Evolutionary conservation across 2,329 filamentous ascomycete genomes (phyloP).

Genomic region (Raffaelea albimanens): DNA sequence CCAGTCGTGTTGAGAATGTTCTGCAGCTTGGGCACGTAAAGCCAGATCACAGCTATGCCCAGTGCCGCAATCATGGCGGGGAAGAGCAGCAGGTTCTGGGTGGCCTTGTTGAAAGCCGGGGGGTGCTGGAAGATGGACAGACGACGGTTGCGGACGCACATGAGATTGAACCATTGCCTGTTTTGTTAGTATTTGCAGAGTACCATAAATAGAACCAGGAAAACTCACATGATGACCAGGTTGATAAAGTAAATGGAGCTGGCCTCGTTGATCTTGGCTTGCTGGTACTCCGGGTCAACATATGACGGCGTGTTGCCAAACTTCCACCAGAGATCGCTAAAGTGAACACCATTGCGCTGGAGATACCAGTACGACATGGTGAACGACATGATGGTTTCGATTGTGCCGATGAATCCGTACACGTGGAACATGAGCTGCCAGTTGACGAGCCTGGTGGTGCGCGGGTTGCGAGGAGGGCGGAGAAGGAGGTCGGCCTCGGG

Average conservation of each 20-base stretch:
- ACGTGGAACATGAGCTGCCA: conserved; percentile 63
- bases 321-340: conserved; percentile 53
- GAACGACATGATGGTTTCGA: conserved; percentile 51
- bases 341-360: conserved; percentile 53
- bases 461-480: conserved; percentile 57
- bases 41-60: conserved; percentile 59
- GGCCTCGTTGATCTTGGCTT: conserved; percentile 49
- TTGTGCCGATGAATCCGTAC: conserved; percentile 61
- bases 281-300: conserved; percentile 45
- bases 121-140: conserved; percentile 65
- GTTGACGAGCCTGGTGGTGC: conserved; percentile 63
- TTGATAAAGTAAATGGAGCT: conserved; percentile 74
- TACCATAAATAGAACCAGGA: too few species aligned
- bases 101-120: conserved; percentile 53
- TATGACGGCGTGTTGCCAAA: conserved; percentile 45
- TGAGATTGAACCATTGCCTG: conserved; percentile 71
- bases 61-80: conserved; percentile 62
- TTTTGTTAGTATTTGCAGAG: too few species aligned
- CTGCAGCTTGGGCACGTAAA: conserved; percentile 60
- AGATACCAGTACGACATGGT: conserved; percentile 61
- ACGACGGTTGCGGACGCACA: conserved; percentile 56
- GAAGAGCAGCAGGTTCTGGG: conserved; percentile 60
- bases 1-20: conserved; percentile 46
- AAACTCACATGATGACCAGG: conserved; percentile 72
- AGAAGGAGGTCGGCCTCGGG: conserved; percentile 67